Evolutionary conservation across 2,329 filamentous ascomycete species (phyloP), one percentile per base, ranked within the genome.

Genomic region (Pseudogymnoascus sp.): DNA sequence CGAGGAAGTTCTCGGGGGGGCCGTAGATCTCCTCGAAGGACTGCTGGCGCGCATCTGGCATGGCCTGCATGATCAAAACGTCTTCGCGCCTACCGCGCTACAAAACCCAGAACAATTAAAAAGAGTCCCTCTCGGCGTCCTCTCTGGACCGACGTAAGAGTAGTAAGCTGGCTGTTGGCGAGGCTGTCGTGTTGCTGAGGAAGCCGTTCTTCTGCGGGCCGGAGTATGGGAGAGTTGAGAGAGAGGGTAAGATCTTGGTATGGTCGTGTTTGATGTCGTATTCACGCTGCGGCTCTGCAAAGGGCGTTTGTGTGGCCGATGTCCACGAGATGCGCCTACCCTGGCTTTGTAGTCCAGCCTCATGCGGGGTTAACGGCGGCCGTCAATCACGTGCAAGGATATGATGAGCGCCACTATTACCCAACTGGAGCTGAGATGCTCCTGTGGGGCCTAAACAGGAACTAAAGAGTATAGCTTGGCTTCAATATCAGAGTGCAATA

Each of bases 1-100:
- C 95, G 62, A 99, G 85, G 75, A 97, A 97, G 81, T 99, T 99
- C 82, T 99, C 95, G 5, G 95, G 95, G 59, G 93, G 91, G 13
- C 93, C 95, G 77, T 99, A 99, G 76, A 97, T 96, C 83, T 99
- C 95, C 79, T 99, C 95, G 75, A 97, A 97, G 74, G 89, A 95
- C 81, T 99, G 95, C 78, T 90, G 87, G 72, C 93, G 90, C 69
- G 89, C 86, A 73, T 88, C 85, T 59, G 85, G 85, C 79, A 88
- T 84, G 67, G 84, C 82, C 77, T 86, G 83, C 80, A 88, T 82
- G 72, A 56, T 56, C 46, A 53, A 56, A 56, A 56, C 26, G 46
- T 19, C 26, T 31, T 56, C n/a, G 46, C 46, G 46, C 46, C 46
- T 33, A 7, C 9, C 46, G 46, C 46, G 46, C 46, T 53, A 53